Evolutionary conservation across 2,329 filamentous ascomycete species (phyloP), one percentile per base, ranked within the genome.

Genomic region (Monosporascus sp.): DNA sequence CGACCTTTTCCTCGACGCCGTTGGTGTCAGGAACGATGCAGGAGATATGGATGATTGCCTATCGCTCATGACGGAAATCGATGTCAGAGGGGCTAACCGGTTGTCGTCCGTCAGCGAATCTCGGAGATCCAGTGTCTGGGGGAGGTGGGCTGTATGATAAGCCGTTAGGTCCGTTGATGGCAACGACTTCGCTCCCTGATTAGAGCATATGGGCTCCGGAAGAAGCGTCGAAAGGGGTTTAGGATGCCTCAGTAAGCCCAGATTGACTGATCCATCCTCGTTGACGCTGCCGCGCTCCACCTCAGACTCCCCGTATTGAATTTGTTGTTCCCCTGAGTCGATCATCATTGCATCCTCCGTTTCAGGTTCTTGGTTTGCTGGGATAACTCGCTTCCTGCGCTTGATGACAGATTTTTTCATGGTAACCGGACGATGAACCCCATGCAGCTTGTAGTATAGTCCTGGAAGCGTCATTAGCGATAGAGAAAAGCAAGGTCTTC

Each of bases 371-470:
- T 80, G 75, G 25, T 83, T 75, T 18, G 89, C 90, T 18, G 93
- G 92, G 44, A 97, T 92, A 6, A 97, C 91, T 54, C 94, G 86
- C 77, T 97, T 97, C 55, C 94, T 82, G 57, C 94, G 84, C 72
- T 99, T 97, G 69, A 99, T 99, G 25, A 96, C 89, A 3, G 90
- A 88, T 70, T 97, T 97, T 72, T 97, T 99, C 94, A 99, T 97
- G n/a, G 90, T 90, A 5, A 94, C 90, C 0, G 94, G 94, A 43
- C 94, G 83, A 70, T 97, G 93, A 31, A 91, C 85, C 51, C 92
- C 92, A 68, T 99, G 94, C 3, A 99, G 83, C 71, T 97, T 97
- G 75, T 95, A 91, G 70, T 99, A 99, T 3, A 99, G 76, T 5
- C 93, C 91, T 96, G 60, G 49, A 31, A 39, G 37, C 46, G 54